These are phyloP conservation scores for Calonectria pseudoreteaudii DNA, from an alignment of 2,329 filamentous ascomycete species.

Conservation along the genomic window DNA sequence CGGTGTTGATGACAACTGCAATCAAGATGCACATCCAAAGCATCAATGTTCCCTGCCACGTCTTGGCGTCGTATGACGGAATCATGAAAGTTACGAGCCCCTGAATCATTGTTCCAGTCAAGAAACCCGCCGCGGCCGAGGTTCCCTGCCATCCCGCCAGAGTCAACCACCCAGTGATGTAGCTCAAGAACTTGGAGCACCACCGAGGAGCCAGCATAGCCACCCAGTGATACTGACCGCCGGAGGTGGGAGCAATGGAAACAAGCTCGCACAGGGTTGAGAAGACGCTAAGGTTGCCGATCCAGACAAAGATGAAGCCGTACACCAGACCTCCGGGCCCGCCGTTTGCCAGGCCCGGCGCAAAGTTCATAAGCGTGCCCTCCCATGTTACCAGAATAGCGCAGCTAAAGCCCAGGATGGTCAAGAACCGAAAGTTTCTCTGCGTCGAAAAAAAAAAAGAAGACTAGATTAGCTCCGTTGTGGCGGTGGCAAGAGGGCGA, in stretches of 20 bases:
- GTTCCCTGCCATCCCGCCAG: conserved; percentile 43
- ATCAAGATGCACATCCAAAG: conserved; percentile 55
- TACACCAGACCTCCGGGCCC: conserved; percentile 55
- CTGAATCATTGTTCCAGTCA: conserved; percentile 44
- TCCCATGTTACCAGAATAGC: conserved; percentile 44
- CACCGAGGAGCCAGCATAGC: conserved; percentile 37
- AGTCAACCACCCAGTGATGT: conserved; percentile 44
- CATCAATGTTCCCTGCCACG: conserved; percentile 45
- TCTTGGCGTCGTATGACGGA: conserved; percentile 32
- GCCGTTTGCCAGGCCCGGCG: conserved; percentile 39
- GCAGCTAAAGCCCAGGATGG: conserved; percentile 43
- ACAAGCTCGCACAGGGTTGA: conserved; percentile 39
- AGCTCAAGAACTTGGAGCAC: conserved; percentile 46
- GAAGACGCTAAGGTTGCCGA: conserved; percentile 50
- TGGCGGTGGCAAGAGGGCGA: not conserved
- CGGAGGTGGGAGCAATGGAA: conserved; percentile 38
- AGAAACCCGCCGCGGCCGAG: conserved; percentile 35
- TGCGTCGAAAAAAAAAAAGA: not conserved
- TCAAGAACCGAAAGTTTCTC: conserved; percentile 41
- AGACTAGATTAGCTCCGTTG: not conserved
- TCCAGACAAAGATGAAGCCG: conserved; percentile 64
- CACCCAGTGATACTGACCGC: conserved; percentile 41
- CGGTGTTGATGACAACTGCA: conserved; percentile 54
- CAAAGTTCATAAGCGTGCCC: conserved; percentile 42
- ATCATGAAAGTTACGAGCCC: conserved; percentile 36